Evolutionary conservation across 2,329 filamentous ascomycete species (phyloP), one percentile per base, ranked within the genome.

Genomic region (Diaporthe humulicola): DNA sequence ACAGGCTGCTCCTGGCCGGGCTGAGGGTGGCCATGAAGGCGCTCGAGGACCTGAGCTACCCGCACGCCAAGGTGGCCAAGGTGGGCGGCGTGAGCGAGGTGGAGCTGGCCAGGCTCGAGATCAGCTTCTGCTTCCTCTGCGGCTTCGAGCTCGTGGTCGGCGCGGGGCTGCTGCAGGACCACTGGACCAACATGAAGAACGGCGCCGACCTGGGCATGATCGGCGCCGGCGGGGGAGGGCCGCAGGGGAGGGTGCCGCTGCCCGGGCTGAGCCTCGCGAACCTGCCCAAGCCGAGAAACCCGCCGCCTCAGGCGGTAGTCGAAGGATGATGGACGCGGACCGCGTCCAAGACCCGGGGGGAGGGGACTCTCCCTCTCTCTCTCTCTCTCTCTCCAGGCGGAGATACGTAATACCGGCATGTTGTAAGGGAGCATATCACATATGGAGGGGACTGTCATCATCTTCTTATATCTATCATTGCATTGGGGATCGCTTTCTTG

Each of bases 21-120:
- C 87, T 98, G 71, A 88, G 96, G 48, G 94, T 98, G 4, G 95
- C 96, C 19, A 97, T 96, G 90, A 99, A 98, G 85, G 94, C 95
- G 0, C 86, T 98, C n/a, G 96, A 99, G 83, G 96, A 98, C 82
- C 89, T 96, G 71, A 94, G 93, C 78, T 98, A 97, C 85, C 91
- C 94, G 12, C 96, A 98, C 84, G 89, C 89, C 75, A 93, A 95
- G 73, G 92, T 98, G 78, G 93, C 96, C 25, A 93, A 93, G 77
- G 96, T 98, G 1, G 96, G 97, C 56, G 96, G 96, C 25, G 95
- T 98, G 22, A 94, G 91, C 80, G 93, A 94, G 81, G 86, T 87
- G 25, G 95, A 98, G 84, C 88, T 99, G 70, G 93, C 94, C 54
- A 90, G 94, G 75, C 86, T 98, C 56, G 97, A 98, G 86, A 94